These are phyloP conservation scores for Euphrasia confusa DNA, from an alignment of 257 asterid species.

Conservation along the genomic window DNA sequence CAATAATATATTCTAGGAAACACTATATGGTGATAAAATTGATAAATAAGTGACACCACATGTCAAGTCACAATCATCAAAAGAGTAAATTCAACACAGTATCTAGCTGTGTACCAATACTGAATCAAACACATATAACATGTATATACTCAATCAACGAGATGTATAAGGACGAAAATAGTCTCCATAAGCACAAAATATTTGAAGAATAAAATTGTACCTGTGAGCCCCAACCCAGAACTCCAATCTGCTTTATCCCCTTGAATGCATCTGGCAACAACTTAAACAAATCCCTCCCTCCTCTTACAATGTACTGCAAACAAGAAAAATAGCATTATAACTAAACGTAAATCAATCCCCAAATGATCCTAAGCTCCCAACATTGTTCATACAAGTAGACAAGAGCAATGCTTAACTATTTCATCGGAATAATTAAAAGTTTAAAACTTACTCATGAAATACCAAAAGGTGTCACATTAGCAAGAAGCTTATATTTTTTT, in stretches of 20 bases:
- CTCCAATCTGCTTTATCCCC: conserved; percentile 95
- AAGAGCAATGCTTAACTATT: too few species aligned
- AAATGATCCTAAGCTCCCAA: too few species aligned
- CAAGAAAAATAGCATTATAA: conserved; percentile 13
- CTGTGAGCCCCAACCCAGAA: conserved; percentile 99
- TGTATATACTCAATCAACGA: not conserved
- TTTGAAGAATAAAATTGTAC: conserved; percentile 25
- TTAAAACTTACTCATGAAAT: too few species aligned
- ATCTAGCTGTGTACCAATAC: too few species aligned
- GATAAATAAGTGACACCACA: not conserved
- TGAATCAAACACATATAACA: not conserved
- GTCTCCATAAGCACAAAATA: not conserved
- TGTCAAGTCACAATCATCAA: too few species aligned
- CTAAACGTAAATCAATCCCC: too few species aligned
- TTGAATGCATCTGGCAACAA: conserved; percentile 84
- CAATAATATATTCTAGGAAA: not conserved
- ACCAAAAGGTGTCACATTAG: too few species aligned
- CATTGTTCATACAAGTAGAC: too few species aligned
- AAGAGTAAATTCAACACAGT: too few species aligned
- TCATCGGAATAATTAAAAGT: too few species aligned
- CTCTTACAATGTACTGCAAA: conserved; percentile 83
- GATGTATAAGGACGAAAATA: not conserved
- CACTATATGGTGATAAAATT: not conserved
- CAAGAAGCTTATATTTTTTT: too few species aligned
- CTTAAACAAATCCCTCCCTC: conserved; percentile 90